Evolutionary conservation across 371 early-diverging fungal species (phyloP).

Genomic region (Polyrhizophydium stewartii): DNA sequence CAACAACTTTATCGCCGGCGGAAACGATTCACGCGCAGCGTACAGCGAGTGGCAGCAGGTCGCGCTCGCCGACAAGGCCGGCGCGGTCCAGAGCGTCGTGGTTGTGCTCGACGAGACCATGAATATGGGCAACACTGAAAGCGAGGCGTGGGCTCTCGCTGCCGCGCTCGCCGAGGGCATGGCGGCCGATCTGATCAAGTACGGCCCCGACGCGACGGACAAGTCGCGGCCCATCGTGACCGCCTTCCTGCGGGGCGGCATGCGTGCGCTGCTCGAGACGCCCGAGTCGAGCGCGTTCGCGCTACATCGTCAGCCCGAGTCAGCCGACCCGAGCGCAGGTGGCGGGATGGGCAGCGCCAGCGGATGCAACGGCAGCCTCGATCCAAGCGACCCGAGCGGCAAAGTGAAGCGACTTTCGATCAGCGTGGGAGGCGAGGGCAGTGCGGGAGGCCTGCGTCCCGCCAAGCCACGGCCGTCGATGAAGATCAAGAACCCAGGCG

Average conservation of each 20-base stretch:
- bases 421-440: neutral
- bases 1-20: neutral
- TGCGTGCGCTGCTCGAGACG: conserved; percentile 6
- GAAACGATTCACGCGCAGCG: neutral
- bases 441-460: neutral
- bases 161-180: neutral
- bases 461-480: neutral
- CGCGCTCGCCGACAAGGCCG: neutral
- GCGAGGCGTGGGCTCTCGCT: conserved; percentile 8
- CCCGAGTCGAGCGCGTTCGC: too few relatives aligned
- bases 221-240: neutral
- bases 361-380: neutral
- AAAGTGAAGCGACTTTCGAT: too few relatives aligned
- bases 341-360: neutral
- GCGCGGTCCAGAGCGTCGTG: conserved; percentile 5
- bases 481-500: too few relatives aligned
- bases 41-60: conserved; percentile 3
- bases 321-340: neutral
- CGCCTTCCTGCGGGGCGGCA: conserved; percentile 15
- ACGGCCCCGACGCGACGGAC: neutral
- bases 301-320: too few relatives aligned
- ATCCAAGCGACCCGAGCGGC: neutral
- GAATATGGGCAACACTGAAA: conserved; percentile 13
- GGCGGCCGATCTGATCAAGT: conserved; percentile 4
- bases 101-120: conserved; percentile 36